Base-by-base conservation (phyloP, 495 filamentous ascomycete species). In the Astrothelium macrocarpum region DNA sequence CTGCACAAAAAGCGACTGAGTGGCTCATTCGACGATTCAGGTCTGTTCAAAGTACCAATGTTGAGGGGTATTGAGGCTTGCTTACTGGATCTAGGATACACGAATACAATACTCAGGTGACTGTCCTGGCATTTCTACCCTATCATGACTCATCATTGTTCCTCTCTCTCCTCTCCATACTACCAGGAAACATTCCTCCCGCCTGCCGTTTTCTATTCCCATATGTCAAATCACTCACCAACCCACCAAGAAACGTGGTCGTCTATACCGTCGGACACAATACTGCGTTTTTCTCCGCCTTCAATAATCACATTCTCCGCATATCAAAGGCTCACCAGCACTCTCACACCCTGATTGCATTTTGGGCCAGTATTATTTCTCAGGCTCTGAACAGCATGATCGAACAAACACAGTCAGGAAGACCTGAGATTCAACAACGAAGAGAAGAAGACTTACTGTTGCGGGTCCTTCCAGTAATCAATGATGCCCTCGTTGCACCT, bases 1-100 rank as follows among this genome's bases (percentile, higher is more conserved):
- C 93, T 18, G 90, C 89, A 1, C 81, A 94, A 16, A 96, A 92
- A 68, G 89, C 91, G 3, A 79, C 97, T 34, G 95, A 99, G 77
- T 99, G 94, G 94, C 80, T 97, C 26, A 81, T 99, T 32, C 80
- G 94, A 70, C 81, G 91, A 64, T 99, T 97, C 66, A 83, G 90
- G 92, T 97, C 78, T 31, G 81, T 67, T 23, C 29, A 23, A 26
- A 58, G 45, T 53, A 23, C 12, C 2, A 64, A 23, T 39, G 65
- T 43, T 5, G 18, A 10, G n/a, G 32, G 62, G 59, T 39, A 20
- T 36, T n/a, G 12, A n/a, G 11, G n/a, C 16, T 4, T 31, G 11
- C 23, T 32, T 45, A 32, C 62, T 78, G 83, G 70, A 82, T 1
- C n/a, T 66, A 96, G 94, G 64, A 79, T 94, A 31, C 94, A 97